Percentiles rank a stretch among this genome's conserved stretches.
Conservation (phyloP, 2,329 filamentous ascomycete genomes). For the Lachnellula hyalina region DNA sequence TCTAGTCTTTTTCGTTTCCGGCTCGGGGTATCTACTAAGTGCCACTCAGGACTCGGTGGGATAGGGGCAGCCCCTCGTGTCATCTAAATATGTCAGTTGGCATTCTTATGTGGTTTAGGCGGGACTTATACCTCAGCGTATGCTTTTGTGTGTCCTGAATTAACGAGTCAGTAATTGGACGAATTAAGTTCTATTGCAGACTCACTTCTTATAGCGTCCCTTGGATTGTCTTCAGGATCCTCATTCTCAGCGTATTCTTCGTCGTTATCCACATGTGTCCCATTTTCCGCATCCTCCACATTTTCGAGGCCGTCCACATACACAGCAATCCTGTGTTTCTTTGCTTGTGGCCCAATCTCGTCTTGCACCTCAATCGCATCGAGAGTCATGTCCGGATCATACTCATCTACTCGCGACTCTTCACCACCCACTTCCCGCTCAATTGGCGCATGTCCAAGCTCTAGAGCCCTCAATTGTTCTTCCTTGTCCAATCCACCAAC, state of each 20-base stretch:
- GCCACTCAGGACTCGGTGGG: not conserved
- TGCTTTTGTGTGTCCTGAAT: constrained; percentile 2
- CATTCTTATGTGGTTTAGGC: not conserved
- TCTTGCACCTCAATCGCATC: not conserved
- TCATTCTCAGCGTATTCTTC: not conserved
- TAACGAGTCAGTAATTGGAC: not conserved
- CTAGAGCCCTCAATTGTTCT: no score
- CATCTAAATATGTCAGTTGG: constrained; percentile 1
- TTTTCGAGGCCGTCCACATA: not conserved
- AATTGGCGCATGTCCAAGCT: not conserved
- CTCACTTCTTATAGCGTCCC: not conserved
- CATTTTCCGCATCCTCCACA: not conserved
- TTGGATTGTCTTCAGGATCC: not conserved
- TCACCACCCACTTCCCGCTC: not conserved
- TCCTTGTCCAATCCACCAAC: no score
- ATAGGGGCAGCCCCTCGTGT: constrained; percentile 7
- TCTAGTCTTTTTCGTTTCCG: constrained; percentile 10
- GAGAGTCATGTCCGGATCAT: not conserved
- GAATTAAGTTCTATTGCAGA: not conserved
- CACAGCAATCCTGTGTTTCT: not conserved
- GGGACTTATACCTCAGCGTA: constrained; percentile 1
- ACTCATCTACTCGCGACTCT: not conserved
- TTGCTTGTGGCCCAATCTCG: not conserved
- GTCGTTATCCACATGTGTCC: not conserved
- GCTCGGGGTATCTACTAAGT: constrained; percentile 1